Percentiles rank a stretch among this genome's conserved stretches.
Evolutionary conservation across 2,329 filamentous ascomycete genomes (phyloP).

Genomic region (Aspergillus latus): DNA sequence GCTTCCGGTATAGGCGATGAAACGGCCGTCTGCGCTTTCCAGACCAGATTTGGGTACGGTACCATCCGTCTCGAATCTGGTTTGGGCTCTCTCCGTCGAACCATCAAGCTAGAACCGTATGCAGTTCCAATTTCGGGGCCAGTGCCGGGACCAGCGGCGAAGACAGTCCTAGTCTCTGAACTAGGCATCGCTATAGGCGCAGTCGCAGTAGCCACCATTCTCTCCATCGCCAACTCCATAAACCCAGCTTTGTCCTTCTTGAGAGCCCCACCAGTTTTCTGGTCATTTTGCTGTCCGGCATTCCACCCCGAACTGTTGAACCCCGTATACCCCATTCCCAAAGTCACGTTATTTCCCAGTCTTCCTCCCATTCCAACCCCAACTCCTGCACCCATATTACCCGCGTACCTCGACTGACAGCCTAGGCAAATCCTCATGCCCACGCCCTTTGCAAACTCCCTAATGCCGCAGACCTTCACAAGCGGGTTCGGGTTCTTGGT

Average conservation of each 20-base stretch:
- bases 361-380: not conserved
- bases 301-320: not conserved
- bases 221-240: not conserved
- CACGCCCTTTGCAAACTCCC: slow-evolving; percentile 8
- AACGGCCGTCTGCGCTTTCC: not conserved
- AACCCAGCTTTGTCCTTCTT: not conserved
- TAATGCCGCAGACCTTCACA: slow-evolving; percentile 8
- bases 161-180: not conserved
- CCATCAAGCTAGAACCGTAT: not conserved
- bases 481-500: slow-evolving; percentile 17
- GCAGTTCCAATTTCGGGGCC: not conserved
- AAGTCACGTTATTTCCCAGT: not conserved
- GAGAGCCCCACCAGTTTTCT: not conserved
- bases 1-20: not conserved
- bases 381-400: not conserved
- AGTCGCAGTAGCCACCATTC: not conserved
- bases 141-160: not conserved
- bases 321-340: not conserved
- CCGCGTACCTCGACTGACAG: not conserved
- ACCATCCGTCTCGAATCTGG: not conserved
- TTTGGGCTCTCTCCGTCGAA: not conserved
- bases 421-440: not conserved
- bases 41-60: not conserved
- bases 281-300: not conserved
- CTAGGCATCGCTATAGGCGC: not conserved